These are phyloP conservation scores for Dillenia turbinata DNA, from an alignment of 164 flowering plant genomes.

Conservation along the genomic window DNA sequence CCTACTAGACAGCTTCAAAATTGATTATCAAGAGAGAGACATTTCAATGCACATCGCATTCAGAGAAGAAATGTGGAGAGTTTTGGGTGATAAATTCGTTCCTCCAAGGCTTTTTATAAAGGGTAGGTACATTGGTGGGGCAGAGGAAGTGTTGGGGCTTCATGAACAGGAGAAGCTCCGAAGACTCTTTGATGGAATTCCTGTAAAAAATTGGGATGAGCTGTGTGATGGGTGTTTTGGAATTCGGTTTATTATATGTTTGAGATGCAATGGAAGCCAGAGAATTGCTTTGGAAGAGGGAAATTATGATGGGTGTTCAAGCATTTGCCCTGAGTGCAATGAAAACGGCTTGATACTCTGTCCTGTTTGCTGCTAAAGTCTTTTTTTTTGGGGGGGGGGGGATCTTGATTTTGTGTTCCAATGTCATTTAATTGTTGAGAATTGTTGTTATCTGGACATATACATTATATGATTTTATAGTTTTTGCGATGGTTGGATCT, in stretches of 20 bases:
- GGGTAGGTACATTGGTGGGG: constrained; percentile 72
- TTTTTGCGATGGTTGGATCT: too few relatives aligned
- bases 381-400: too few relatives aligned
- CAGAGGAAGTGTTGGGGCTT: constrained; percentile 35
- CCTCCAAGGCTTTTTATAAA: constrained; percentile 80
- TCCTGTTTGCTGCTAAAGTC: constrained; percentile 27
- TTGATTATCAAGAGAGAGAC: constrained; percentile 60
- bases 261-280: constrained; percentile 37
- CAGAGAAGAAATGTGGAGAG: constrained; percentile 67
- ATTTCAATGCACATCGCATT: constrained; percentile 71
- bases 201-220: constrained; percentile 8
- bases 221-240: constrained; percentile 37
- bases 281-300: constrained; percentile 13
- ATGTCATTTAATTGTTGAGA: too few relatives aligned
- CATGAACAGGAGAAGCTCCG: constrained; percentile 43
- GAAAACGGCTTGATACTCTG: constrained; percentile 49
- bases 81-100: constrained; percentile 50
- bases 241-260: constrained; percentile 37
- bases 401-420: too few relatives aligned
- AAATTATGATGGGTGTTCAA: constrained; percentile 2
- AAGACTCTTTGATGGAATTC: constrained; percentile 32
- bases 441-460: too few relatives aligned
- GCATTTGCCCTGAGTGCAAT: constrained; percentile 32
- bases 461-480: too few relatives aligned
- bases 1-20: constrained; percentile 43